Evolutionary conservation across 495 filamentous ascomycete species (phyloP), one percentile per base, ranked within the genome.

Genomic region (Penicillium riverlandense): DNA sequence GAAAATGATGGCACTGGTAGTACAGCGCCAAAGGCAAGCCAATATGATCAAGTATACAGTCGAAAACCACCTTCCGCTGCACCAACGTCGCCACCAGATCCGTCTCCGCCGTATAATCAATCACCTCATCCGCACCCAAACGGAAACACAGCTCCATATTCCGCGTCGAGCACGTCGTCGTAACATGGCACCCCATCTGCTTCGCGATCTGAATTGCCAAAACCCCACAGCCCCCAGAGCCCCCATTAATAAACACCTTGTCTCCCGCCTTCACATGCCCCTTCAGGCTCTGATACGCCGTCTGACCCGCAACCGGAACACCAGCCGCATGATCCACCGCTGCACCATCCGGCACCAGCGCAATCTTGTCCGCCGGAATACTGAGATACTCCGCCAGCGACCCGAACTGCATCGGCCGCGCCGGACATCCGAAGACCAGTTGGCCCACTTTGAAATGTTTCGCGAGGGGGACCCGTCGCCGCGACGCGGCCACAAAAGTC

Each of bases 181-280:
- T 80, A 27, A 86, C 82, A 49, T 76, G 67, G 53, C 79, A 83
- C 0, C 82, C 81, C n/a, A 79, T 45, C 4, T 64, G 58, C 57
- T 85, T 85, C 8, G 83, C 83, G 44, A 85, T 73, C 54, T 86
- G 82, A 41, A 86, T 80, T 4, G 69, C 73, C 50, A 78, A 82
- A 0, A 71, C 66, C 0, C 83, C 83, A 7, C 68, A 70, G 0
- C 83, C 82, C 8, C 83, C 84, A 1, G 75, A 79, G 1, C 81
- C 83, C 27, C 79, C 83, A 43, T 85, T 85, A 48, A 88, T 72
- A 57, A 86, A 82, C 28, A 88, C 69, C 46, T 72, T 74, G 38
- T 77, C 71, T 5, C 77, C 77, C 0, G 52, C 22, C 22, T 34
- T 34, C 32, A 12, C 16, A 33, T 69, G 67, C 10, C 76, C 74